Evolutionary conservation across 345 rosid species (phyloP), one percentile per base, ranked within the genome.

Genomic region (Populus davidiana): DNA sequence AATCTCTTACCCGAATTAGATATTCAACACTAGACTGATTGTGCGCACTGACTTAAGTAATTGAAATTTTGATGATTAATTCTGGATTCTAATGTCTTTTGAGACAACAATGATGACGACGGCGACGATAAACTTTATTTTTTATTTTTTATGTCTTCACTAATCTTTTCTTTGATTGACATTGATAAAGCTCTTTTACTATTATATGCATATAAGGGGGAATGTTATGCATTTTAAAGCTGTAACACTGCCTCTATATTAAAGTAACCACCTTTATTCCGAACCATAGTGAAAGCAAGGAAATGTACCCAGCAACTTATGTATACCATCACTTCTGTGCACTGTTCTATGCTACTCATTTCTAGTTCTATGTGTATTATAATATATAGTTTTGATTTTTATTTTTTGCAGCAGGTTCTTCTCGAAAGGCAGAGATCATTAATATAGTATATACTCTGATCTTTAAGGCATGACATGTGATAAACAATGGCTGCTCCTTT

Each of bases 111-210:
- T 36, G 25, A 59, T 59, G 52, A 14, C 1, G 5, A 47, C 1
- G 36, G 27, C 25, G 67, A 33, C 36, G 5, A 62, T 39, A 41
- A 44, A 21, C 31, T 36, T 27, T 47, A 47, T 2, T 10, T 41
- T 36, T 49, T 72, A 14, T 10, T 41, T 36, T 38, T 72, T 52
- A n/a, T 70, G 63, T 76, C 69, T n/a, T 59, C 25, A 56, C 66
- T 18, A 56, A 76, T 72, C 76, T 78, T 78, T 74, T 70, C 69
- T 70, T 10, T 74, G 78, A 82, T 82, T 82, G 82, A 82, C 82
- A 71, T 72, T 82, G 56, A 66, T 82, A 67, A 74, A 78, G 81
- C 77, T 78, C 56, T 67, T 78, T 74, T 43, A 41, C 73, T 74
- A 70, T 67, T 33, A 70, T 8, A 20, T 75, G 70, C 74, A 71